These are phyloP conservation scores for Apiotrichum mycotoxinovorans DNA, from an alignment of 1,284 basidiomycete species.

Conservation along the genomic window DNA sequence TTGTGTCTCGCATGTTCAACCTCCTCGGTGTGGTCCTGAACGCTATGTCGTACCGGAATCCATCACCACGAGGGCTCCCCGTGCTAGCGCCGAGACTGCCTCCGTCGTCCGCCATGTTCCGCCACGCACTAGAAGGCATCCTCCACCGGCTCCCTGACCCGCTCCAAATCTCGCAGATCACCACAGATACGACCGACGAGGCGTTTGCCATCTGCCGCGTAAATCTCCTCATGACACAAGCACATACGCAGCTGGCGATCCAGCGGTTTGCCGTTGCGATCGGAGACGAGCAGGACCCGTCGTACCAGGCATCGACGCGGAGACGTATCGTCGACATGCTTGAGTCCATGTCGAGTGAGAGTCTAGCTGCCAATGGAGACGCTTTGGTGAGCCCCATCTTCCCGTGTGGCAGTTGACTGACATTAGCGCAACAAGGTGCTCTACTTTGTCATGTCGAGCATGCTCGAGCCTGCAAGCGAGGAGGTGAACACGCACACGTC, in stretches of 20 bases:
- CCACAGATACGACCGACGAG: neutral
- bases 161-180: conserved; percentile 5
- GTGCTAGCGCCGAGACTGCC: neutral
- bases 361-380: conserved; percentile 34
- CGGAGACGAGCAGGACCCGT: conserved; percentile 11
- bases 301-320: neutral
- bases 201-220: conserved; percentile 31
- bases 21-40: conserved; percentile 22
- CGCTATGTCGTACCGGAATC: neutral
- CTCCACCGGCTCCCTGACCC: conserved; percentile 19
- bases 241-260: conserved; percentile 28
- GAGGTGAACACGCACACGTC: neutral
- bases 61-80: neutral
- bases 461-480: neutral
- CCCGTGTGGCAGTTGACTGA: neutral
- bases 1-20: conserved; percentile 30
- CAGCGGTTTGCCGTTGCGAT: conserved; percentile 26
- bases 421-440: conserved; percentile 5
- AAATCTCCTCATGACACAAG: conserved; percentile 32
- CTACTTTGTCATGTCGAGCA: conserved; percentile 1
- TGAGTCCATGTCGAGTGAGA: conserved; percentile 26
- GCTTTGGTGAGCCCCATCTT: conserved; percentile 7
- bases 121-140: conserved; percentile 20
- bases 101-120: conserved; percentile 18
- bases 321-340: neutral